These are phyloP conservation scores for Hypomyces perniciosus DNA, from an alignment of 2,329 filamentous ascomycete genomes.

Conservation along the genomic window DNA sequence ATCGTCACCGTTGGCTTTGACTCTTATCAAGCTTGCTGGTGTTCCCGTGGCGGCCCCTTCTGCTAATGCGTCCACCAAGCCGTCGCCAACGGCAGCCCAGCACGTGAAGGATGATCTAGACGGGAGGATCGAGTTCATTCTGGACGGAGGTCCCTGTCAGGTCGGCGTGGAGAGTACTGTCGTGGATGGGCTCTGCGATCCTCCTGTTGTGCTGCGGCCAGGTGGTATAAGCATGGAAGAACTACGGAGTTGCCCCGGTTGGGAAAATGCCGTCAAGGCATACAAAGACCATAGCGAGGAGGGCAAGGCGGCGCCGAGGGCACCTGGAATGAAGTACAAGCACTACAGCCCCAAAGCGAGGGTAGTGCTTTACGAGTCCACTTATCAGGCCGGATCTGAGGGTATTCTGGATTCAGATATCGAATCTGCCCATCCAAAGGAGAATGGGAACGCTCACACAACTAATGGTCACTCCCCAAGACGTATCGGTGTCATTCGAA, in stretches of 20 bases:
- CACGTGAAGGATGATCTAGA: slow-evolving; percentile 83
- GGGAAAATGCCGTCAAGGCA: slow-evolving; percentile 70
- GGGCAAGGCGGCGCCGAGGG: slow-evolving; percentile 62
- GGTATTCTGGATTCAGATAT: slow-evolving; percentile 34
- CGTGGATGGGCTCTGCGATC: slow-evolving; percentile 78
- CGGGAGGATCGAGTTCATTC: slow-evolving; percentile 75
- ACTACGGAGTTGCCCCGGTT: slow-evolving; percentile 66
- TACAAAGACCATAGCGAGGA: slow-evolving; percentile 72
- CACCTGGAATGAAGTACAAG: slow-evolving; percentile 98
- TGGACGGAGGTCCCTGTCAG: slow-evolving; percentile 80
- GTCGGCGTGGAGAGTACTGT: slow-evolving; percentile 97
- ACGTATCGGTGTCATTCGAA: slow-evolving; percentile 50
- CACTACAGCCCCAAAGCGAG: slow-evolving; percentile 90
- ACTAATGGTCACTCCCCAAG: slow-evolving; percentile 43
- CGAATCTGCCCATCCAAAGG: slow-evolving; percentile 16
- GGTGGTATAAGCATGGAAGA: slow-evolving; percentile 83
- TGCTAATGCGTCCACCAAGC: slow-evolving; percentile 89
- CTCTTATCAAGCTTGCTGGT: slow-evolving; percentile 74
- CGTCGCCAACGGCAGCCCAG: slow-evolving; percentile 82
- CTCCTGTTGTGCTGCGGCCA: slow-evolving; percentile 77
- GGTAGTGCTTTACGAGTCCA: slow-evolving; percentile 73
- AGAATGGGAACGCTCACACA: slow-evolving; percentile 10
- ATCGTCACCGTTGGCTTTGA: slow-evolving; percentile 72
- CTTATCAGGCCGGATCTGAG: slow-evolving; percentile 27
- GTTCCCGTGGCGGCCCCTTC: slow-evolving; percentile 84